These are phyloP conservation scores for Sporisorium scitamineum DNA, from an alignment of 1,284 basidiomycete genomes.

Conservation along the genomic window DNA sequence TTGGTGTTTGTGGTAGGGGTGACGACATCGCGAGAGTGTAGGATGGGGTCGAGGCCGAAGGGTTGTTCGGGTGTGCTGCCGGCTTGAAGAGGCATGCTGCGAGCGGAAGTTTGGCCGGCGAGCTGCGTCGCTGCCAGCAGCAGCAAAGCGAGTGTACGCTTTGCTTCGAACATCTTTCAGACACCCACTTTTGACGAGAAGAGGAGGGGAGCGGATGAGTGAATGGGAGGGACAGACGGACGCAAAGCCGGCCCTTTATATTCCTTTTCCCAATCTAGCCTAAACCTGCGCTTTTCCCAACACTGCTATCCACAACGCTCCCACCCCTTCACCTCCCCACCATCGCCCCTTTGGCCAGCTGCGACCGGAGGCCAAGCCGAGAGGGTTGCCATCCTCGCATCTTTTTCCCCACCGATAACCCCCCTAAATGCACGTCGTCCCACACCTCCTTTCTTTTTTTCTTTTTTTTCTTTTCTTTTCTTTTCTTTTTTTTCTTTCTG, in stretches of 20 bases:
- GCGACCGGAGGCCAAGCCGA: neutral
- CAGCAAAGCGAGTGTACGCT: constrained; percentile 5
- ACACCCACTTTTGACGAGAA: neutral
- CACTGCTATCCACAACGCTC: neutral
- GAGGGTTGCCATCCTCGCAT: neutral
- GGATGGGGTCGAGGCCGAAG: constrained; percentile 4
- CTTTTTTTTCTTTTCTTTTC: too few relatives aligned
- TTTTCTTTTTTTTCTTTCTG: too few relatives aligned
- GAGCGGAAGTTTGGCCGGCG: neutral
- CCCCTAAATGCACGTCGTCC: neutral
- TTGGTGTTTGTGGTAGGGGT: neutral
- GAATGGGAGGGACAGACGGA: neutral
- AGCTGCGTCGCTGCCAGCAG: neutral
- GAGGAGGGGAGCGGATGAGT: neutral
- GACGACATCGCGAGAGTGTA: constrained; percentile 1
- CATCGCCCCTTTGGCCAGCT: neutral
- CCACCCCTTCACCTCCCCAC: neutral
- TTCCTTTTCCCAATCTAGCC: neutral
- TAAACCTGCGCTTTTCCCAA: neutral
- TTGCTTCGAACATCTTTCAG: constrained; percentile 2
- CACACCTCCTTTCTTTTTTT: neutral
- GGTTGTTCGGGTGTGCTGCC: constrained; percentile 21
- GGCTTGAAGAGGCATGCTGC: constrained; percentile 3
- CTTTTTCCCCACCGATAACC: neutral
- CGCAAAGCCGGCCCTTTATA: neutral